Evolutionary conservation across 306 rosid species (phyloP).

Genomic region (Prunus padus): DNA sequence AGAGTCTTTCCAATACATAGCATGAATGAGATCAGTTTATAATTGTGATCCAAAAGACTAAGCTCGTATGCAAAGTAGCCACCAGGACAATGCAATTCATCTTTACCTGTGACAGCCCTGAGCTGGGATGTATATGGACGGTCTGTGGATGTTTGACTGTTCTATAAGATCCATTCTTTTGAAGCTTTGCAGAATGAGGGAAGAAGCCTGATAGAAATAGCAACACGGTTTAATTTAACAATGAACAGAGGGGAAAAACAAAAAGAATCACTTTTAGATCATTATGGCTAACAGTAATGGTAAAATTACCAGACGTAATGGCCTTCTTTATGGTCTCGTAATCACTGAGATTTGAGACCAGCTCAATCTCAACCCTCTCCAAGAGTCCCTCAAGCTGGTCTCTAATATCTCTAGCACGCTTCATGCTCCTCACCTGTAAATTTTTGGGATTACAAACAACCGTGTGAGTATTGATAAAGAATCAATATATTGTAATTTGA

Average conservation of each 20-base stretch:
- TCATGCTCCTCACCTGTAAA: conserved; percentile 90
- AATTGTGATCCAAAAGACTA: background rate
- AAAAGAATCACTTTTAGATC: background rate
- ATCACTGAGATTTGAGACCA: conserved; percentile 56
- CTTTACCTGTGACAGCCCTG: conserved; percentile 78
- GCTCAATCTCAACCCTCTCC: conserved; percentile 92
- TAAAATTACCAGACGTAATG: conserved; percentile 73
- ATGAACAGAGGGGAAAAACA: background rate
- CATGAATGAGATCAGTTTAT: background rate
- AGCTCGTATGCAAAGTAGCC: background rate
- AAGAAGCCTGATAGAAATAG: conserved; percentile 59
- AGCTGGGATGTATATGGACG: conserved; percentile 94
- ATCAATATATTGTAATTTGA: background rate
- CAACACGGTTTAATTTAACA: conserved; percentile 17
- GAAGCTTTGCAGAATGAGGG: conserved; percentile 78
- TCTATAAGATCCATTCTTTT: conserved; percentile 82
- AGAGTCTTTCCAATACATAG: background rate
- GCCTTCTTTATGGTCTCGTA: conserved; percentile 78
- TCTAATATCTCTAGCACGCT: conserved; percentile 89
- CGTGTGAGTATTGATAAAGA: conserved; percentile 19
- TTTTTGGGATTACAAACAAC: conserved; percentile 6
- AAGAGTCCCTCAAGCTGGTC: conserved; percentile 93
- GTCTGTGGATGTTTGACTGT: conserved; percentile 79
- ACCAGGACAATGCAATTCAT: background rate
- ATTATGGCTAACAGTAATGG: background rate